These are phyloP conservation scores for Puccinellia tenuiflora DNA, from an alignment of 176 grass and related monocot genomes.

Conservation along the genomic window DNA sequence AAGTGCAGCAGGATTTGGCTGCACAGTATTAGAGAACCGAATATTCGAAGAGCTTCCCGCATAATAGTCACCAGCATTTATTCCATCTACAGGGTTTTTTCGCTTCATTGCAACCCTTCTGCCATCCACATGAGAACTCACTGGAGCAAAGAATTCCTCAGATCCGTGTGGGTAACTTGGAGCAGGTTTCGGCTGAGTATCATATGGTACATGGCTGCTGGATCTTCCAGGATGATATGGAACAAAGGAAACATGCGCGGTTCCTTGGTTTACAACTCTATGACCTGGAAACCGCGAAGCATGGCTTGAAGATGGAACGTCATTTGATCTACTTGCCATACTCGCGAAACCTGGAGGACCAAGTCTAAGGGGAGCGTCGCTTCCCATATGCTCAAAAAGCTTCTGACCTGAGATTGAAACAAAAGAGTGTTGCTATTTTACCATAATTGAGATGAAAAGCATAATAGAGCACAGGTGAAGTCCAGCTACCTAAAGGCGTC, in stretches of 20 bases:
- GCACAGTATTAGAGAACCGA: conserved; percentile 27
- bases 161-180: conserved; percentile 11
- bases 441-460: conserved; percentile 13
- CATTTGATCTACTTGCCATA: conserved; percentile 30
- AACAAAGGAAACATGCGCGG: conserved; percentile 28
- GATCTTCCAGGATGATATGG: conserved; percentile 28
- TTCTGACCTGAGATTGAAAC: conserved; percentile 42
- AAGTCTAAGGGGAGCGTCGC: conserved; percentile 30
- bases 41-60: conserved; percentile 53
- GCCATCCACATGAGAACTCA: conserved; percentile 24
- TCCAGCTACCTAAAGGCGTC: conserved; percentile 34
- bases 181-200: conserved; percentile 17
- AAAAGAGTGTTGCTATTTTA: background rate
- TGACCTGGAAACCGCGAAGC: background rate
- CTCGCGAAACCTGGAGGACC: background rate
- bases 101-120: conserved; percentile 38
- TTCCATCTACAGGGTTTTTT: conserved; percentile 34
- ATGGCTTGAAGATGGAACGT: conserved; percentile 31
- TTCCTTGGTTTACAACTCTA: conserved; percentile 12
- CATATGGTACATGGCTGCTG: background rate
- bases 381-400: conserved; percentile 24
- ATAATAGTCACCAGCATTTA: conserved; percentile 21
- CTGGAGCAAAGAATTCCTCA: conserved; percentile 26
- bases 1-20: conserved; percentile 20
- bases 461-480: background rate